Evolutionary conservation across 2,329 filamentous ascomycete species (phyloP), one percentile per base, ranked within the genome.

Genomic region (Cladosporium velox): DNA sequence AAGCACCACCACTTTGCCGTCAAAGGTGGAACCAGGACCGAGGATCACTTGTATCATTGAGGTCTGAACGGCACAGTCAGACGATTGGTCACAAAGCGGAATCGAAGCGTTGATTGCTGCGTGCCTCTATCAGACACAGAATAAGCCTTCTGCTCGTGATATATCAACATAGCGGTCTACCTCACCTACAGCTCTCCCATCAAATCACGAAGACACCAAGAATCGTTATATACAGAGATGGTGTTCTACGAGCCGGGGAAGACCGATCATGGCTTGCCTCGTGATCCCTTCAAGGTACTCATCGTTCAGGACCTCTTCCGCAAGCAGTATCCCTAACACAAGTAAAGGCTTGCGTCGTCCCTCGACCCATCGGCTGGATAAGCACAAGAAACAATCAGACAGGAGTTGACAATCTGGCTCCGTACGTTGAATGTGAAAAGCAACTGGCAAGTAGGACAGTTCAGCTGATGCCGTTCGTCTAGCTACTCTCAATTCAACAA

Each of bases 341-440:
- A 4, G 15, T n/a, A 18, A 66, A 84, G 81, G 80, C 81, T 38
- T 88, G 86, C 74, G 85, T 88, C 2, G 78, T 87, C 51, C 86
- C 86, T 18, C 82, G 86, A 18, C 86, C 86, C 1, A 88, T 88
- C 61, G 87, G 86, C 69, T 88, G 86, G 86, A 88, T 88, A 71
- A 86, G 82, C 26, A 87, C 86, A 0, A 78, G 82, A 66, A 72
- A 75, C 24, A 72, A 75, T 18, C 69, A 74, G 15, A 65, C 64
- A 7, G 82, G 82, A 66, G 72, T 76, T 59, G 78, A 84, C 72
- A 88, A 88, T 69, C 81, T 88, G 2, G 86, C 86, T 0, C 86
- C 86, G 61, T 64, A 64, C 2, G 59, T 61, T 5, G 24, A 3
- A 6, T 18, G 12, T 52, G 2, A 15, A 34, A n/a, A 0, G 14